Percentiles rank a stretch among this genome's conserved stretches.
Evolutionary conservation across 1,284 basidiomycete genomes (phyloP).

Genomic region (Malassezia japonica): DNA sequence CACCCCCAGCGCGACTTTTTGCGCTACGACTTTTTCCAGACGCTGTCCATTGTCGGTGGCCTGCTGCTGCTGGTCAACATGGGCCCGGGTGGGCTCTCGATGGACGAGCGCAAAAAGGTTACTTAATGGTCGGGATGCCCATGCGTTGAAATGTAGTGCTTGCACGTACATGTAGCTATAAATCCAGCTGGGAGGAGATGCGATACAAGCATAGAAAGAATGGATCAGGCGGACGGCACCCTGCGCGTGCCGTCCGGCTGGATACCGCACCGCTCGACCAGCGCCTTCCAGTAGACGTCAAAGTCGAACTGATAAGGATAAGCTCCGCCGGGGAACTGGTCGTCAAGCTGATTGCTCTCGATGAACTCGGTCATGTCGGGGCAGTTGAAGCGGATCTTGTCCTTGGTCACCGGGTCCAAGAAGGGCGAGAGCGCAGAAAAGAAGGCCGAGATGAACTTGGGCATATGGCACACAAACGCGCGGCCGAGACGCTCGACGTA

Average conservation of each 20-base stretch:
- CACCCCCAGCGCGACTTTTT: conserved; percentile 97
- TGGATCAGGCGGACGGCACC: too few relatives aligned
- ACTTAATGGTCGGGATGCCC: too few relatives aligned
- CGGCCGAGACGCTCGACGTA: conserved; percentile 81
- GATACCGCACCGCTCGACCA: conserved; percentile 23
- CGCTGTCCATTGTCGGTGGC: conserved; percentile 80
- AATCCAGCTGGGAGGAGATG: too few relatives aligned
- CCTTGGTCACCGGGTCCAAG: conserved; percentile 76
- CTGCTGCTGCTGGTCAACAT: conserved; percentile 94
- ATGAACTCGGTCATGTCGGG: conserved; percentile 60
- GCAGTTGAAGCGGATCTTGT: conserved; percentile 74
- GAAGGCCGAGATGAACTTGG: conserved; percentile 50
- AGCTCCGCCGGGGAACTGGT: conserved; percentile 65
- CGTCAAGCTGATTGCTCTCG: conserved; percentile 65
- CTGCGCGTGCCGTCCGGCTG: conserved; percentile 25
- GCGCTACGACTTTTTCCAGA: conserved; percentile 53
- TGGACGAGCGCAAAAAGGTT: conserved; percentile 98
- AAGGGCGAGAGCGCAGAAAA: conserved; percentile 78
- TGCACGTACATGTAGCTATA: not conserved
- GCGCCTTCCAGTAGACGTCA: conserved; percentile 56
- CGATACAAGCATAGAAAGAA: too few relatives aligned
- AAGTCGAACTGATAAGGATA: conserved; percentile 69
- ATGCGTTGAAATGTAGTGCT: too few relatives aligned
- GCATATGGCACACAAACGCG: conserved; percentile 74
- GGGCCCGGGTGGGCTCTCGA: conserved; percentile 90